Conservation (phyloP, 2,329 filamentous ascomycete species). For the Pyricularia grisea region DNA sequence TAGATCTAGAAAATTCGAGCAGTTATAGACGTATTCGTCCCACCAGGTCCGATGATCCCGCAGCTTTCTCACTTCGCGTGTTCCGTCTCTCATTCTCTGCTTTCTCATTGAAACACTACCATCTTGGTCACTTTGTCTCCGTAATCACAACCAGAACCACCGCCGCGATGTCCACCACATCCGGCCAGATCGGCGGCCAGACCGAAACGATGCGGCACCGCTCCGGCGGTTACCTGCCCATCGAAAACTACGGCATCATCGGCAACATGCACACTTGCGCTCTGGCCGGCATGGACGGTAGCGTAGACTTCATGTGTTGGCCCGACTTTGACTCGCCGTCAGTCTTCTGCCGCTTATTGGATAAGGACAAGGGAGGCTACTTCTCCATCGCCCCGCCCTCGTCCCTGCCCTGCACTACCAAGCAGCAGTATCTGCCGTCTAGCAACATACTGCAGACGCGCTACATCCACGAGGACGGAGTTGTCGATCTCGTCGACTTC, state of each 20-base stretch:
- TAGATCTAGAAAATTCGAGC: not conserved
- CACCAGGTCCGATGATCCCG: not conserved
- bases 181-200: not conserved
- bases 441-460: slow-evolving; percentile 68
- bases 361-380: slow-evolving; percentile 65
- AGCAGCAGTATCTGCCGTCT: slow-evolving; percentile 68
- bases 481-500: slow-evolving; percentile 65
- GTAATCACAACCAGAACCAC: not conserved
- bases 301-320: slow-evolving; percentile 73
- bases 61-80: not conserved
- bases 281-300: slow-evolving; percentile 64
- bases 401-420: slow-evolving; percentile 51
- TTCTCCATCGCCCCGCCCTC: slow-evolving; percentile 55
- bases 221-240: slow-evolving; percentile 43
- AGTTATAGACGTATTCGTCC: not conserved
- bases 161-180: not conserved
- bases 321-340: slow-evolving; percentile 72
- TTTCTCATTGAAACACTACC: not conserved
- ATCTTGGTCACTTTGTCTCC: not conserved
- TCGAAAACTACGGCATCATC: slow-evolving; percentile 73
- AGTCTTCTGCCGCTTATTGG: slow-evolving; percentile 64
- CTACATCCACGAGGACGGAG: slow-evolving; percentile 69
- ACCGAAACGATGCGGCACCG: slow-evolving; percentile 19
- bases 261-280: slow-evolving; percentile 75
- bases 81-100: not conserved